A percentile compares a stretch with the other conserved stretches of the same genome.
phyloP scores from a whole-genome alignment of 768 basidiomycete species.

The Psilocybe cubensis region DNA sequence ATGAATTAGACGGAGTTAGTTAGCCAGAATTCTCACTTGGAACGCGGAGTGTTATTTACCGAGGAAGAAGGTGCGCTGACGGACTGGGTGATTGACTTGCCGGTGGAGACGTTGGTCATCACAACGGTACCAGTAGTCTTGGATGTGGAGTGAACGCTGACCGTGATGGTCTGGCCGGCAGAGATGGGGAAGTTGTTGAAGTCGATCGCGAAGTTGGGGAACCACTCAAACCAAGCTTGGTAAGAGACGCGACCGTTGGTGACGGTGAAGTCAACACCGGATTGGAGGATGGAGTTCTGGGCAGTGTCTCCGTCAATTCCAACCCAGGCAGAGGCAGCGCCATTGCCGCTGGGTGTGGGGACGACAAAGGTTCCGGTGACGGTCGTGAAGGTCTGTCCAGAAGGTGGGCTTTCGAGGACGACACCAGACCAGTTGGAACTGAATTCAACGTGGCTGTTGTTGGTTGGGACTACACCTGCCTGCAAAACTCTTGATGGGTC shows the following conservation, averaged over 20 bases:
- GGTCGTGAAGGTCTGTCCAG: slow-evolving; percentile 20
- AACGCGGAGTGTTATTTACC: not conserved
- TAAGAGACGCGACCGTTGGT: slow-evolving; percentile 17
- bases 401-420: slow-evolving; percentile 15
- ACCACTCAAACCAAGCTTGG: slow-evolving; percentile 25
- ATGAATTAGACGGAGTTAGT: not conserved
- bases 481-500: slow-evolving; percentile 8
- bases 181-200: slow-evolving; percentile 20
- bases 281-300: slow-evolving; percentile 20
- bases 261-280: slow-evolving; percentile 24
- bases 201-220: slow-evolving; percentile 21
- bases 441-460: slow-evolving; percentile 19
- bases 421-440: slow-evolving; percentile 23
- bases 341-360: slow-evolving; percentile 19
- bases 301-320: slow-evolving; percentile 25
- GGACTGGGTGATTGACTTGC: slow-evolving; percentile 21
- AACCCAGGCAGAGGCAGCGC: slow-evolving; percentile 23
- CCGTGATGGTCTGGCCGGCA: slow-evolving; percentile 19
- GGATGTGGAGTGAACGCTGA: slow-evolving; percentile 20
- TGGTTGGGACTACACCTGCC: slow-evolving; percentile 2
- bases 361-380: slow-evolving; percentile 22
- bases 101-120: slow-evolving; percentile 17
- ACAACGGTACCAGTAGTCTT: slow-evolving; percentile 20
- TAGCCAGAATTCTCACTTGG: not conserved
- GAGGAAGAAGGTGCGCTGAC: slow-evolving; percentile 19